Evolutionary conservation across 2,329 filamentous ascomycete genomes (phyloP), one percentile per base, ranked within the genome.

Genomic region (Claviceps africana): DNA sequence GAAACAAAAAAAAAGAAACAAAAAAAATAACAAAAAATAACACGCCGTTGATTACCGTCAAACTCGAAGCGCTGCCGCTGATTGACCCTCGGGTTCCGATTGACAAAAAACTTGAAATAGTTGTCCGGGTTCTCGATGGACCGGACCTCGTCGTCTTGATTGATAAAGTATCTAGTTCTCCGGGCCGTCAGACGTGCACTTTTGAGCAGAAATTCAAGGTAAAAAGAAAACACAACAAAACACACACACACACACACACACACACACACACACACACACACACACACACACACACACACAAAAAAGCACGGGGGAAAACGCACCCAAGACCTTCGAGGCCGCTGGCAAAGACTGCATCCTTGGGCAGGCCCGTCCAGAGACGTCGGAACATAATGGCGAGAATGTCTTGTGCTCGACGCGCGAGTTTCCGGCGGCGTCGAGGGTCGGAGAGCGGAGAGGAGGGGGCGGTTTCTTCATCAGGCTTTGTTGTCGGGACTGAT

Each of bases 1-100:
- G n/a, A n/a, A n/a, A n/a, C n/a, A n/a, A n/a, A 28, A 28, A n/a
- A 2, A 3, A 17, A 39, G 2, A 8, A 33, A 33, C 13, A 35
- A 35, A 13, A 11, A 35, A 33, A 33, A 33, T 11, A 33, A 9
- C 8, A 33, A 11, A 35, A 33, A 33, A 33, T 11, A 33, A 9
- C 8, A 33, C n/a, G n/a, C n/a, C 31, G 31, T 33, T 35, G 1
- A 35, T 35, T 72, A 87, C 88, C 69, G 60, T 94, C 84, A 67
- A 95, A 81, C 40, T 82, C 74, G 57, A 85, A 85, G 19, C 83
- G 77, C 60, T 88, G 87, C 21, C 84, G 73, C 42, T 84, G 77
- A 64, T 95, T 95, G 68, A 84, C 76, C 39, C 88, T 82, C n/a
- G 78, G 72, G 65, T 88, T 89, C 59, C 79, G 82, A 63, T 78